Conservation (phyloP, 1,139 yeast genomes). For the Kurtzmaniella quercitrusa region DNA sequence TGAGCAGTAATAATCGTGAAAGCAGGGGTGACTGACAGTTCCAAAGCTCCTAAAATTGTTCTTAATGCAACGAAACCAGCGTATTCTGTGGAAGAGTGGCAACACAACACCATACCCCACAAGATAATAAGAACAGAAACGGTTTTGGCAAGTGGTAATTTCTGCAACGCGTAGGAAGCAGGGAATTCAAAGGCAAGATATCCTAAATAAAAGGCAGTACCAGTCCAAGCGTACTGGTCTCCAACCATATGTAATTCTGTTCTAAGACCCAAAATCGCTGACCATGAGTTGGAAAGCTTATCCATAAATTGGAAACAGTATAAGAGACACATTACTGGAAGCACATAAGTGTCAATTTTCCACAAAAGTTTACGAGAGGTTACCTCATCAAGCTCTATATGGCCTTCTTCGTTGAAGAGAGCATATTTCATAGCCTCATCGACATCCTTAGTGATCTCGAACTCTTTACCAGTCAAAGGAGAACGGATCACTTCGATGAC, state of each 20-base stretch:
- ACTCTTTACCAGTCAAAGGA: conserved; percentile 18
- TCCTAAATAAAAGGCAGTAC: conserved; percentile 48
- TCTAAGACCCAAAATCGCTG: conserved; percentile 53
- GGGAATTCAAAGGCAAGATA: conserved; percentile 41
- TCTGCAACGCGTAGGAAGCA: conserved; percentile 33
- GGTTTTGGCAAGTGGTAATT: conserved; percentile 39
- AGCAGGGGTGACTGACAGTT: conserved; percentile 48
- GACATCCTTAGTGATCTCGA: conserved; percentile 22
- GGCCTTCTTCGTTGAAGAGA: conserved; percentile 12
- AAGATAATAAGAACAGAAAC: conserved; percentile 31
- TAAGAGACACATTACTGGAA: conserved; percentile 48
- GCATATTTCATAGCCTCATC: conserved; percentile 32
- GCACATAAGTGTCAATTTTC: conserved; percentile 47
- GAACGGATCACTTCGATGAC: background rate
- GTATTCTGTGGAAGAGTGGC: conserved; percentile 36
- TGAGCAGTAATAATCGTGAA: conserved; percentile 50
- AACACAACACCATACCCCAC: conserved; percentile 45
- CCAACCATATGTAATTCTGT: conserved; percentile 42
- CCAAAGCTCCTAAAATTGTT: conserved; percentile 45
- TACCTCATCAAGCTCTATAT: conserved; percentile 15
- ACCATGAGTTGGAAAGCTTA: conserved; percentile 50
- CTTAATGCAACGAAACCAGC: conserved; percentile 39
- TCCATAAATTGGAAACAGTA: conserved; percentile 59
- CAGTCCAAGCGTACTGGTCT: conserved; percentile 46
- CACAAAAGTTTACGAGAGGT: conserved; percentile 21